Percentiles rank a stretch among this genome's conserved stretches.
phyloP scores from a whole-genome alignment of 768 basidiomycete species.

The Lactifluus subvellereus region DNA sequence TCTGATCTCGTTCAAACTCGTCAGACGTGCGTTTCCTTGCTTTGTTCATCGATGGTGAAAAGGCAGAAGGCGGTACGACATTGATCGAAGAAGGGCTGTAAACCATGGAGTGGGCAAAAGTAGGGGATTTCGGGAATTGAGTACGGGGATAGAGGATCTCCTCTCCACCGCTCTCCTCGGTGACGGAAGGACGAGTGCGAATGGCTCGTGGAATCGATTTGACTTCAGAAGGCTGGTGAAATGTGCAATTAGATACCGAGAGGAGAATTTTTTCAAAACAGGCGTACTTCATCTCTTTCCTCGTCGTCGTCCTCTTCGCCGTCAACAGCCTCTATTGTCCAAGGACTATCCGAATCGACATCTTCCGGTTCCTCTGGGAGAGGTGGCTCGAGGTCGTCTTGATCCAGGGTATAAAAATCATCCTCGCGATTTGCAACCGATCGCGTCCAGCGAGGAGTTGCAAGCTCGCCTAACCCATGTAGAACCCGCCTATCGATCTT shows the following conservation, averaged over 20 bases:
- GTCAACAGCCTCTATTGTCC: slow-evolving; percentile 85
- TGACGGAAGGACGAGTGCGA: slow-evolving; percentile 56
- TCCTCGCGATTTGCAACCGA: slow-evolving; percentile 36
- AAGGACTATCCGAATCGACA: slow-evolving; percentile 68
- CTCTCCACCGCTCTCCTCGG: slow-evolving; percentile 85
- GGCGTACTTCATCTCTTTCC: slow-evolving; percentile 59
- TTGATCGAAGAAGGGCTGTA: slow-evolving; percentile 1
- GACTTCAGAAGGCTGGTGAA: slow-evolving; percentile 39
- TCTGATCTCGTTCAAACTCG: slow-evolving; percentile 31
- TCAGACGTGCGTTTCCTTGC: slow-evolving; percentile 32
- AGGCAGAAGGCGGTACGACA: slow-evolving; percentile 19
- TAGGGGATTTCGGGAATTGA: slow-evolving; percentile 18
- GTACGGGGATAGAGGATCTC: slow-evolving; percentile 82
- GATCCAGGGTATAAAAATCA: slow-evolving; percentile 32
- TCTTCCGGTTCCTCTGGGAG: slow-evolving; percentile 38
- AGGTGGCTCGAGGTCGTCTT: slow-evolving; percentile 29
- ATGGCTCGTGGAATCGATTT: slow-evolving; percentile 44
- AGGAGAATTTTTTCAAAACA: not conserved
- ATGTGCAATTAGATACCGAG: slow-evolving; percentile 3
- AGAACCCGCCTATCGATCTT: slow-evolving; percentile 80
- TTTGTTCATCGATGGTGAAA: slow-evolving; percentile 22
- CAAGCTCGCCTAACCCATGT: slow-evolving; percentile 91
- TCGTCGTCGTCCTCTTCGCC: slow-evolving; percentile 52
- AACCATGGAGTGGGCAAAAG: not conserved
- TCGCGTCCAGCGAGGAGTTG: slow-evolving; percentile 91